phyloP scores from a whole-genome alignment of 2,329 filamentous ascomycete species.

The Knoxdaviesia proteae region DNA sequence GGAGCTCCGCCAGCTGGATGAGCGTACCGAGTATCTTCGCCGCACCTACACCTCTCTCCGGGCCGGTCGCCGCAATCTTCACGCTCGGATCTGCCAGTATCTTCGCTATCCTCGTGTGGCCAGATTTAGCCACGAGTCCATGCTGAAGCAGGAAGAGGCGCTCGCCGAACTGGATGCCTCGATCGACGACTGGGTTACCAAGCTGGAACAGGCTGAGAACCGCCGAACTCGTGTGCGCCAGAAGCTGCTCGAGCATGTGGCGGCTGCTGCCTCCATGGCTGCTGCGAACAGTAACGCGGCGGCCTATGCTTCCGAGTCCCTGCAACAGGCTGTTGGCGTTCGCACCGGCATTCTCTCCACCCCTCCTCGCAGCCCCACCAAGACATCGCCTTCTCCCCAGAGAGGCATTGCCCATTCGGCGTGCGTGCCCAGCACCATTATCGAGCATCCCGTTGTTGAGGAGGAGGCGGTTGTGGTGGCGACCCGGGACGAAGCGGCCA shows the following conservation, averaged over 20 bases:
- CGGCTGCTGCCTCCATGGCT: constrained; percentile 41
- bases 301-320: constrained; percentile 16
- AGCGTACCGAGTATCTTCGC: constrained; percentile 57
- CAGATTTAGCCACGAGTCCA: constrained; percentile 52
- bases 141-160: constrained; percentile 64
- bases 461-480: constrained; percentile 15
- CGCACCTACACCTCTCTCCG: constrained; percentile 57
- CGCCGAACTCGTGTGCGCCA: constrained; percentile 54
- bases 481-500: constrained; percentile 9
- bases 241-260: constrained; percentile 65
- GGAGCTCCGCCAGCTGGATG: constrained; percentile 58
- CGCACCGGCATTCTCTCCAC: constrained; percentile 25
- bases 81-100: constrained; percentile 57
- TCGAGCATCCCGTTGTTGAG: constrained; percentile 27
- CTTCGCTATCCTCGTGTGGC: constrained; percentile 49
- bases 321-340: constrained; percentile 20
- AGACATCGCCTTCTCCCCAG: constrained; percentile 14
- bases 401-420: constrained; percentile 6
- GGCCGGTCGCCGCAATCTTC: constrained; percentile 55
- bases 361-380: constrained; percentile 38
- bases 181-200: constrained; percentile 63
- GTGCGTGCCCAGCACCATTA: constrained; percentile 31
- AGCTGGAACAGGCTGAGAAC: constrained; percentile 66
- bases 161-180: constrained; percentile 55
- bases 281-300: constrained; percentile 10